A percentile compares a stretch with the other conserved stretches of the same genome.
Conservation (phyloP, 176 grass and related monocot species). For the Areca catechu region DNA sequence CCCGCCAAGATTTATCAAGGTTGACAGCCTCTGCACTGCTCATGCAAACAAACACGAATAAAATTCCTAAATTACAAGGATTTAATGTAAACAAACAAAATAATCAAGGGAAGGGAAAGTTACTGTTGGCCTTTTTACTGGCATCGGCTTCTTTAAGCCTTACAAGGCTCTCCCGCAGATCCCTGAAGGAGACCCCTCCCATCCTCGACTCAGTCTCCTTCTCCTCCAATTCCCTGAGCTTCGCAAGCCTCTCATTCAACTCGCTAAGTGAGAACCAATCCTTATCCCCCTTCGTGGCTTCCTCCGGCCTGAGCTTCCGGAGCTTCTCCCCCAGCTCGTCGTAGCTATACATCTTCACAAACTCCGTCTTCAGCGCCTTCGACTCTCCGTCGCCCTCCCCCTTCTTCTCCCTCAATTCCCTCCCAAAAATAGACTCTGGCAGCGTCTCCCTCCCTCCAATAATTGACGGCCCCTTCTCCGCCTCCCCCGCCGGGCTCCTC, state of each 20-base stretch:
- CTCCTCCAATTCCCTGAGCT: slow-evolving; percentile 48
- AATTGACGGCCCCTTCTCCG: not conserved
- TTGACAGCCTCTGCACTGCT: slow-evolving; percentile 23
- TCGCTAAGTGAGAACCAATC: slow-evolving; percentile 62
- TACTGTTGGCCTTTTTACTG: not conserved
- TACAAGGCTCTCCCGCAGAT: slow-evolving; percentile 3
- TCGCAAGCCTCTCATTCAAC: slow-evolving; percentile 56
- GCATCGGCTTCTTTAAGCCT: not conserved
- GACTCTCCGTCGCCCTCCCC: not conserved
- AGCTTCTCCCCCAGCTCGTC: slow-evolving; percentile 67
- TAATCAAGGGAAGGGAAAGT: not conserved
- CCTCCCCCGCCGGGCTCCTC: not conserved
- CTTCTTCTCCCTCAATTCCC: slow-evolving; percentile 12
- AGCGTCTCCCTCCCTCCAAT: not conserved
- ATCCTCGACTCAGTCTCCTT: not conserved
- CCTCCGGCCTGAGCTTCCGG: slow-evolving; percentile 36
- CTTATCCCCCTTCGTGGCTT: slow-evolving; percentile 34
- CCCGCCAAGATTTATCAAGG: slow-evolving; percentile 29
- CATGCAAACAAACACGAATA: slow-evolving; percentile 11
- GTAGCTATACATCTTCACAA: slow-evolving; percentile 32
- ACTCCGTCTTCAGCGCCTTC: slow-evolving; percentile 14
- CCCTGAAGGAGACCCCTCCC: not conserved
- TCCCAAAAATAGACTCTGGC: slow-evolving; percentile 14
- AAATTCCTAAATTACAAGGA: not conserved
- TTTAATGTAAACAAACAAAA: no score